These are phyloP conservation scores for Panicum virgatum DNA, from an alignment of 202 grass and related monocot genomes.

Conservation along the genomic window DNA sequence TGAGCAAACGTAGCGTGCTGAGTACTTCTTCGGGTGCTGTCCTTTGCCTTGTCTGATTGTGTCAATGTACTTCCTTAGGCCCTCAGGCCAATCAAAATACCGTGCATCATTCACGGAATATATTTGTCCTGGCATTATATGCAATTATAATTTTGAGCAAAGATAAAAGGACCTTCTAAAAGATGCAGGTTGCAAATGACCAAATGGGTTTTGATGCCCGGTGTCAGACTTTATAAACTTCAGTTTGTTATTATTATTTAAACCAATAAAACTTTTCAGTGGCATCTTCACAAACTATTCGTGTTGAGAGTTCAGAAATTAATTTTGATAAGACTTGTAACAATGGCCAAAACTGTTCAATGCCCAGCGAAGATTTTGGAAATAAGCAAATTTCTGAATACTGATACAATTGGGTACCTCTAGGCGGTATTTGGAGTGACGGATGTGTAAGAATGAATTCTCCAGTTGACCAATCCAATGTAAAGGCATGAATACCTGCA, in stretches of 20 bases:
- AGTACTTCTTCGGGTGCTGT: constrained; percentile 91
- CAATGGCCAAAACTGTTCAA: not conserved
- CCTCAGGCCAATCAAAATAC: constrained; percentile 94
- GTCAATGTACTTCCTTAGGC: constrained; percentile 87
- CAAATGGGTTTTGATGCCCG: not conserved
- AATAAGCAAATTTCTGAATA: not conserved
- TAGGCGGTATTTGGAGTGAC: constrained; percentile 68
- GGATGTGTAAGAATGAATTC: constrained; percentile 97
- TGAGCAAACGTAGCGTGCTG: constrained; percentile 86
- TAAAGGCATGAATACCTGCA: constrained; percentile 75
- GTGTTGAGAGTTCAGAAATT: not conserved
- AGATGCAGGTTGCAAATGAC: not conserved
- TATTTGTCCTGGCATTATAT: constrained; percentile 73
- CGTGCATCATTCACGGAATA: constrained; percentile 93
- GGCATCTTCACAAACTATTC: constrained; percentile 13
- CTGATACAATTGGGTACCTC: constrained; percentile 54
- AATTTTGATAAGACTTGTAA: not conserved
- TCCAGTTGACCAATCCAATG: constrained; percentile 68
- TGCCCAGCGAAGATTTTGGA: not conserved
- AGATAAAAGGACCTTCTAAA: not conserved
- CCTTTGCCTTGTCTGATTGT: constrained; percentile 90
- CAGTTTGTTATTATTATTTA: not conserved
- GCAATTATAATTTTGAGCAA: constrained; percentile 29
- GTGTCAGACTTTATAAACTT: not conserved
- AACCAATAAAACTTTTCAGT: not conserved